Base-by-base conservation (phyloP, 2,329 filamentous ascomycete genomes). In the Pyricularia sp. region DNA sequence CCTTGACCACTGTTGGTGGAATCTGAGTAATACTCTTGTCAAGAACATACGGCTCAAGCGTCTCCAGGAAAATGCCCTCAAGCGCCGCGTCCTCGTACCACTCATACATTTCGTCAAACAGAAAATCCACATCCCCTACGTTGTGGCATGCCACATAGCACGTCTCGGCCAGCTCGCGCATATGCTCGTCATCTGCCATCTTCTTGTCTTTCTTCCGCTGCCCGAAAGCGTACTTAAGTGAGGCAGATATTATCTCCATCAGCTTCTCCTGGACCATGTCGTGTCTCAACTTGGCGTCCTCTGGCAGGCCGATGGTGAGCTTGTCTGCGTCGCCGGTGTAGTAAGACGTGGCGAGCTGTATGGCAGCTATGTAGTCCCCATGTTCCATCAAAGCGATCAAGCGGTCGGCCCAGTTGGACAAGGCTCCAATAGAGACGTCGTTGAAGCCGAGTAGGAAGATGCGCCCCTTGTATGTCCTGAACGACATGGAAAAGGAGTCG, bases 401-500 rank as follows among this genome's bases (percentile, higher is more conserved):
- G 59, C 95, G 86, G 78, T 99, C 95, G 2, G 95, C 94, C 95
- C 95, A 99, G 73, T 99, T 99, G 0, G 95, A 98, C 42, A 99
- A 80, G 4, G 91, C 92, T 1, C 95, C 95, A 65, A 98, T 92
- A 0, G 93, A 92, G 59, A 97, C 83, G 75, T 98, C 94, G 75
- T 94, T 95, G 80, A 94, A 94, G n/a, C 95, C 94, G 10, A 99
- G 84, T 4, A 98, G 81, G 75, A 99, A 99, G 50, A 97, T 83
- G 33, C 94, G 88, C 5, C 95, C 94, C 78, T 98, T 99, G 80
- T 98, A 99, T 3, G 93, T 87, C 75, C 92, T 93, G 79, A 98
- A 94, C 78, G 94, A 97, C 93, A 98, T 98, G 76, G 94, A 94
- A 74, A 97, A 99, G 0, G 94, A 95, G 82, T 99, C 95, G 9